Conservation (phyloP, 2,329 filamentous ascomycete genomes). For the Aspergillus brunneoviolaceus region DNA sequence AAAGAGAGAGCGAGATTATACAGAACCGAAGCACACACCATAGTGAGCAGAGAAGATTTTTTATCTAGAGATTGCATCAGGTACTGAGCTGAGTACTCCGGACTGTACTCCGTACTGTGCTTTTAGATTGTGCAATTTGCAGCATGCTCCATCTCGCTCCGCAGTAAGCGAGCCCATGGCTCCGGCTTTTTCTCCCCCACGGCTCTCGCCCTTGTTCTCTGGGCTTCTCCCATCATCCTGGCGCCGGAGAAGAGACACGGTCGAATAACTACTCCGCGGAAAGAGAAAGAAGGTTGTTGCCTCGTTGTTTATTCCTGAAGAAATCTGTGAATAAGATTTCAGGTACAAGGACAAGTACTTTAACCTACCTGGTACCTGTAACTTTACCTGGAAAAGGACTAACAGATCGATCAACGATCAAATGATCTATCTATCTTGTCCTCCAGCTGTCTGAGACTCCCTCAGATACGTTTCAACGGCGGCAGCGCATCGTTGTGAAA, state of each 20-base stretch:
- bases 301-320: background rate
- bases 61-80: too few relatives aligned
- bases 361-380: too few relatives aligned
- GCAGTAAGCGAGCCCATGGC: background rate
- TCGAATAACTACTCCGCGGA: conserved; percentile 4
- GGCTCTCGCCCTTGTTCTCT: conserved; percentile 4
- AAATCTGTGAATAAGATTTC: background rate
- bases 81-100: too few relatives aligned
- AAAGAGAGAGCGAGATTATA: background rate
- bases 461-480: conserved; percentile 6
- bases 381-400: background rate
- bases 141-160: background rate
- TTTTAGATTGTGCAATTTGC: too few relatives aligned
- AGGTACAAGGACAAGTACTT: background rate
- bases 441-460: background rate
- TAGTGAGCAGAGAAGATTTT: background rate
- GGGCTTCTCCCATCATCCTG: conserved; percentile 4
- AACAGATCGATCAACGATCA: background rate
- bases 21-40: background rate
- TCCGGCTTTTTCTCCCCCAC: background rate
- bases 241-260: conserved; percentile 6
- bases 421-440: conserved; percentile 1
- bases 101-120: too few relatives aligned
- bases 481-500: conserved; percentile 11
- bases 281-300: background rate